A percentile compares a stretch with the other conserved stretches of the same genome.
phyloP scores from a whole-genome alignment of 2,329 filamentous ascomycete genomes.

The Diplodia scrobiculata region DNA sequence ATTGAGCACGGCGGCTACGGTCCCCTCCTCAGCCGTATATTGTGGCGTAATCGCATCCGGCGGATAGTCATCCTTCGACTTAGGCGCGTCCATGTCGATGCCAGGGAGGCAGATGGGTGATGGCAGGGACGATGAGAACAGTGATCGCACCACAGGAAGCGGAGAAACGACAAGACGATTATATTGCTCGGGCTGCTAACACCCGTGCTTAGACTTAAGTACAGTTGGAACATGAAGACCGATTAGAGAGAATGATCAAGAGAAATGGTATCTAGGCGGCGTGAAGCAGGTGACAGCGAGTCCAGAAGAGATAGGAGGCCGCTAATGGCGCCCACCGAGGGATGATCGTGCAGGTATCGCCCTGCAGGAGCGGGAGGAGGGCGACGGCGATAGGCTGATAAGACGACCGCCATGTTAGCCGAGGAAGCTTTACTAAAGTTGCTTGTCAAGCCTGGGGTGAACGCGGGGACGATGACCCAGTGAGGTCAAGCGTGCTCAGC shows the following conservation, averaged over 20 bases:
- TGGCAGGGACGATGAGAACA: neutral
- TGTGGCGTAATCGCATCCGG: conserved; percentile 7
- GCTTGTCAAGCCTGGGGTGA: conserved; percentile 12
- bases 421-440: conserved; percentile 17
- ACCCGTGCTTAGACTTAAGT: conserved; percentile 1
- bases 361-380: conserved; percentile 4
- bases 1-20: conserved; percentile 48
- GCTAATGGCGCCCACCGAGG: conserved; percentile 12
- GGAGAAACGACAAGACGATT: neutral
- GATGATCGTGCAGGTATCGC: conserved; percentile 11
- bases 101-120: neutral
- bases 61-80: conserved; percentile 20
- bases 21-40: conserved; percentile 32
- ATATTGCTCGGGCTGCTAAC: conserved; percentile 5
- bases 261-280: conserved; percentile 5
- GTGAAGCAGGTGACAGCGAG: conserved; percentile 1
- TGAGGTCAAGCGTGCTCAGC: neutral
- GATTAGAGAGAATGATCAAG: neutral
- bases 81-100: conserved; percentile 9
- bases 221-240: neutral
- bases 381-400: conserved; percentile 18
- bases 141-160: neutral
- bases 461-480: conserved; percentile 11
- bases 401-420: conserved; percentile 8
- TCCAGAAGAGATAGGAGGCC: conserved; percentile 7